Evolutionary conservation across 306 rosid species (phyloP).

Genomic region (Inga leiocalycina): DNA sequence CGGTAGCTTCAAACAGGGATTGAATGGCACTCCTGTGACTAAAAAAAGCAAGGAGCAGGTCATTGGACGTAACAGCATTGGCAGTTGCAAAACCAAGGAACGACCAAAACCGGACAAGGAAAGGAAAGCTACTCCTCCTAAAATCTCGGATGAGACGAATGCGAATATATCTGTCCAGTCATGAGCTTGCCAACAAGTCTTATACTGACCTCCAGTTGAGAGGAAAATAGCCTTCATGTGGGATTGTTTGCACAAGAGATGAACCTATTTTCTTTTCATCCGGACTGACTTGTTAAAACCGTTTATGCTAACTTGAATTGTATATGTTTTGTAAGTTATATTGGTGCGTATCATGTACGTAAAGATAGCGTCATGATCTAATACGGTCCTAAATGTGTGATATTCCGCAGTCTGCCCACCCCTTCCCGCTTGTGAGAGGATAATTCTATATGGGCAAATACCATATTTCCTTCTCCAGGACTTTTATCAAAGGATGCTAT

Average conservation of each 20-base stretch:
- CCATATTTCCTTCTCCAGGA: constrained; percentile 16
- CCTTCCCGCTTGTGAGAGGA: not conserved
- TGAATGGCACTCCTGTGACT: constrained; percentile 38
- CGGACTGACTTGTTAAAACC: constrained; percentile 51
- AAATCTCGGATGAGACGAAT: constrained; percentile 49
- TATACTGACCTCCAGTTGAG: constrained; percentile 35
- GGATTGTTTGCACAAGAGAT: constrained; percentile 46
- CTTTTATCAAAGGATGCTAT: not conserved
- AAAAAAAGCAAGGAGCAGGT: constrained; percentile 47
- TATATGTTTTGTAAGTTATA: constrained; percentile 77
- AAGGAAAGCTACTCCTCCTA: constrained; percentile 47
- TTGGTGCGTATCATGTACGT: constrained; percentile 53
- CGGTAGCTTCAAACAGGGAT: constrained; percentile 49
- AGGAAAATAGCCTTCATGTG: constrained; percentile 37
- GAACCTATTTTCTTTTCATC: constrained; percentile 46
- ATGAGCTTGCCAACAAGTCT: constrained; percentile 36
- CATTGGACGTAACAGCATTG: constrained; percentile 46
- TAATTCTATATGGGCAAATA: not conserved
- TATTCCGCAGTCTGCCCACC: constrained; percentile 24
- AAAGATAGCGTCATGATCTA: constrained; percentile 45
- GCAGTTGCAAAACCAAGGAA: constrained; percentile 53
- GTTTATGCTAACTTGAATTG: constrained; percentile 64
- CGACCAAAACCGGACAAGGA: constrained; percentile 54
- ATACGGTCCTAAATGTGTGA: constrained; percentile 32
- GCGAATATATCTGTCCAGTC: constrained; percentile 70